Evolutionary conservation across 495 filamentous ascomycete species (phyloP).

Genomic region (Penicillium soppii): DNA sequence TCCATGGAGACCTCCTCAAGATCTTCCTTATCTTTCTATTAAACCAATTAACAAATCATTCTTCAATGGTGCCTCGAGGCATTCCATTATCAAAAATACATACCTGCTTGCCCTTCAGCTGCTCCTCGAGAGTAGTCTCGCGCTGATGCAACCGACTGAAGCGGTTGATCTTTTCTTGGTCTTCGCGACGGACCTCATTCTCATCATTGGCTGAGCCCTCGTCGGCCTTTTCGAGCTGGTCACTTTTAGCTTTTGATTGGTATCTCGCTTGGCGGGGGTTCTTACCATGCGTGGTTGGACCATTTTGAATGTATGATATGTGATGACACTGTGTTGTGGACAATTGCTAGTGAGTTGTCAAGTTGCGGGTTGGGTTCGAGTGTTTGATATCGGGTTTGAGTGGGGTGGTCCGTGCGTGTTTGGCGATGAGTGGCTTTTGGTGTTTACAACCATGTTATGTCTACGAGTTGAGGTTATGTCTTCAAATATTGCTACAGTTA

Average conservation of each 20-base stretch:
- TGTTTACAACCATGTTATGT: too few relatives aligned
- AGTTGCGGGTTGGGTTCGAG: constrained; percentile 6
- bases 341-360: too few relatives aligned
- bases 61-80: too few relatives aligned
- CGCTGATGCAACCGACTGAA: constrained; percentile 94
- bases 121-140: constrained; percentile 72
- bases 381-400: constrained; percentile 11
- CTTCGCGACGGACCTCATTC: constrained; percentile 87
- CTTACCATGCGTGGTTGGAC: constrained; percentile 46
- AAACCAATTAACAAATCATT: background rate
- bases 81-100: constrained; percentile 20
- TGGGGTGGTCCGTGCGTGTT: constrained; percentile 23
- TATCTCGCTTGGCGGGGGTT: background rate
- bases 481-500: too few relatives aligned
- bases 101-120: constrained; percentile 81
- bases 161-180: constrained; percentile 97
- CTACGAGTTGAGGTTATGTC: too few relatives aligned
- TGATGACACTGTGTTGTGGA: too few relatives aligned
- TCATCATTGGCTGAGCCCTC: constrained; percentile 71
- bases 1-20: constrained; percentile 89
- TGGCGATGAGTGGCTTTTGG: constrained; percentile 1
- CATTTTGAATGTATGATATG: constrained; percentile 31
- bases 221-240: constrained; percentile 87
- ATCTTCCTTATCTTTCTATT: constrained; percentile 96
- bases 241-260: constrained; percentile 7